Conservation (phyloP, 352 stramenopile species). For the Pythium scleroteichum region DNA sequence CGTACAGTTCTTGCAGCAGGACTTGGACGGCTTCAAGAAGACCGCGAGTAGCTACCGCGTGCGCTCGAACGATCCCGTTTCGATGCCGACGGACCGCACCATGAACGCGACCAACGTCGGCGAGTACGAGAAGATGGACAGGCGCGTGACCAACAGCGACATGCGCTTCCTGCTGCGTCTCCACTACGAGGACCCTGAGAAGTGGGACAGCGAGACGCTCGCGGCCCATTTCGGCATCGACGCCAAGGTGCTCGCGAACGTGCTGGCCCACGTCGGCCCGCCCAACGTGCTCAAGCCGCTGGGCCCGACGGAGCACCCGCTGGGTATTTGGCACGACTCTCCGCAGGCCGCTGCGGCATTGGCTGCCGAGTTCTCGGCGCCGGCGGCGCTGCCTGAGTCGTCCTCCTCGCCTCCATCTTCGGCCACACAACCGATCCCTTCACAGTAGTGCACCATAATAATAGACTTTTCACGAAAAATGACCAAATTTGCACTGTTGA, state of each 20-base stretch:
- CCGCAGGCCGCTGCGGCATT: slow-evolving; percentile 19
- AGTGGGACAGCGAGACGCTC: slow-evolving; percentile 49
- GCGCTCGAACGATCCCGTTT: slow-evolving; percentile 39
- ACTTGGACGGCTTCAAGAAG: slow-evolving; percentile 46
- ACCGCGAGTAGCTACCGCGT: slow-evolving; percentile 68
- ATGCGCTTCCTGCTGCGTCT: slow-evolving; percentile 59
- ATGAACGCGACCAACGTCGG: slow-evolving; percentile 35
- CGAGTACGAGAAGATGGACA: slow-evolving; percentile 35
- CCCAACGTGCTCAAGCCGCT: slow-evolving; percentile 59
- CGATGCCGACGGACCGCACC: slow-evolving; percentile 56
- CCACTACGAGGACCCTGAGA: slow-evolving; percentile 59
- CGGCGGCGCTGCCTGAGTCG: slow-evolving; percentile 9
- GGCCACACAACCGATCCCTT: background rate
- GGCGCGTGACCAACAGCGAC: slow-evolving; percentile 55
- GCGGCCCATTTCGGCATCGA: slow-evolving; percentile 55
- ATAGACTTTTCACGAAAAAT: slow-evolving; percentile 31
- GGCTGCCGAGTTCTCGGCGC: slow-evolving; percentile 12
- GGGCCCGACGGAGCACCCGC: slow-evolving; percentile 47
- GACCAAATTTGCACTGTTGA: slow-evolving; percentile 3
- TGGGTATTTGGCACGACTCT: slow-evolving; percentile 57
- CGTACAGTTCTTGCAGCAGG: slow-evolving; percentile 50
- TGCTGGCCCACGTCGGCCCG: slow-evolving; percentile 44
- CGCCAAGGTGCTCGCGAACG: slow-evolving; percentile 31
- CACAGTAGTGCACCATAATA: slow-evolving; percentile 22
- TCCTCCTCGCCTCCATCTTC: slow-evolving; percentile 5